Evolutionary conservation across 495 filamentous ascomycete genomes (phyloP).

Genomic region (Podospora pseudocomata): DNA sequence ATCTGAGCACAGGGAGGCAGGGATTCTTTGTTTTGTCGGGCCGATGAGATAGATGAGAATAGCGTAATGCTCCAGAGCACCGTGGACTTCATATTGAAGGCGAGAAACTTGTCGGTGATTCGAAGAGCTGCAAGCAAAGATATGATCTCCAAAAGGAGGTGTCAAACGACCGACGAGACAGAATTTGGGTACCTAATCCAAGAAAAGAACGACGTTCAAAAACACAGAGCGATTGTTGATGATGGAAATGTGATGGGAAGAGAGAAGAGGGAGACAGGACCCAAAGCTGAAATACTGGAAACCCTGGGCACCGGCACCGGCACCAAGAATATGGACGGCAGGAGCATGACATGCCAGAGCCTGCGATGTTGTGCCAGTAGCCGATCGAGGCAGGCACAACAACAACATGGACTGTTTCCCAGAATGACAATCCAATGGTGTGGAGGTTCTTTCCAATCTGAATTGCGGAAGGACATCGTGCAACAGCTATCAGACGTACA

Average conservation of each 20-base stretch:
- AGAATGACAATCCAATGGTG: neutral
- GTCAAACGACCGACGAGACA: conserved; percentile 26
- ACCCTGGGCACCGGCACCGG: neutral
- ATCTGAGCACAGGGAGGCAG: conserved; percentile 20
- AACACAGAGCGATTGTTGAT: conserved; percentile 20
- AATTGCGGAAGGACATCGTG: neutral
- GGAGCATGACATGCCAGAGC: neutral
- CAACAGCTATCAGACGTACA: neutral
- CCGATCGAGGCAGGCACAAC: neutral
- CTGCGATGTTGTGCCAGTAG: neutral
- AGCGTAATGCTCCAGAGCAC: conserved; percentile 21
- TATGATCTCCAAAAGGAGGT: conserved; percentile 27
- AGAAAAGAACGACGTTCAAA: conserved; percentile 29
- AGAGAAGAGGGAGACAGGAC: neutral
- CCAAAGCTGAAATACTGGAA: neutral
- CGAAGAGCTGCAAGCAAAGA: conserved; percentile 26
- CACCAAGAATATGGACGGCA: neutral
- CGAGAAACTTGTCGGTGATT: neutral
- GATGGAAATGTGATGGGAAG: conserved; percentile 15
- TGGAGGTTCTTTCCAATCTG: neutral
- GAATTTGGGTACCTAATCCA: conserved; percentile 29
- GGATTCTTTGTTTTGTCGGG: conserved; percentile 5
- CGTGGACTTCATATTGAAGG: conserved; percentile 24
- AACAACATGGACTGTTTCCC: neutral
- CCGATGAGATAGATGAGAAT: conserved; percentile 19